Conservation (phyloP, 495 filamentous ascomycete genomes). For the Lasiosphaeriaceae sp. region DNA sequence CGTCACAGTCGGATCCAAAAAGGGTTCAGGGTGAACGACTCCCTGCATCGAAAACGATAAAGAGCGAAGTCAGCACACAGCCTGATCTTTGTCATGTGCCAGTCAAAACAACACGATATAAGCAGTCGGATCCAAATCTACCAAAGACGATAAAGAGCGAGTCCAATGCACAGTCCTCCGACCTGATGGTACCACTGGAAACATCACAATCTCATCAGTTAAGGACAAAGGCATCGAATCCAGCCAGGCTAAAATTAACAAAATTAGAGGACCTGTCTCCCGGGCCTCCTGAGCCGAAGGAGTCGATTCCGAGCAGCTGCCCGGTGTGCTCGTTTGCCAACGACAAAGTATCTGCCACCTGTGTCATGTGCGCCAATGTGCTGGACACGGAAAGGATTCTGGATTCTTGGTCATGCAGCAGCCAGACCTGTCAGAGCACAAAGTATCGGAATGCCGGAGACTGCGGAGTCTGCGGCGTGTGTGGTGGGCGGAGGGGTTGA, state of each 20-base stretch:
- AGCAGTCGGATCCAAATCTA: no score
- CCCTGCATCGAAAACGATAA: background rate
- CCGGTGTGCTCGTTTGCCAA: slow-evolving; percentile 63
- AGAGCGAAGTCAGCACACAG: background rate
- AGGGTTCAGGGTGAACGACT: background rate
- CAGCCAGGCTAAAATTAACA: background rate
- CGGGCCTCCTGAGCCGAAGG: background rate
- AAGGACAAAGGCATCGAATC: no score
- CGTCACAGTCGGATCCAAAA: background rate
- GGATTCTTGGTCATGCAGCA: slow-evolving; percentile 57
- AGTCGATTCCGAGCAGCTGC: slow-evolving; percentile 33
- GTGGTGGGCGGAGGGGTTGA: slow-evolving; percentile 43
- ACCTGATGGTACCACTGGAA: background rate
- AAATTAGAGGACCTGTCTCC: background rate
- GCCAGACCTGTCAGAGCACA: slow-evolving; percentile 46
- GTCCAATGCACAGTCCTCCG: background rate
- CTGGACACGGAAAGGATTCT: slow-evolving; percentile 48
- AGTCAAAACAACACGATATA: no score
- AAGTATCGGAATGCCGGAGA: slow-evolving; percentile 62
- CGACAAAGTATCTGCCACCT: slow-evolving; percentile 46
- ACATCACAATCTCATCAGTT: no score
- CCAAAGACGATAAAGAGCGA: background rate
- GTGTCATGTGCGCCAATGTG: slow-evolving; percentile 63
- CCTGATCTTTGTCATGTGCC: no score
- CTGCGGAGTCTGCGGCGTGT: slow-evolving; percentile 62